Percentiles rank a stretch among this genome's conserved stretches.
Evolutionary conservation across 176 grass and related monocot species (phyloP).

Genomic region (Hordeum marinum): DNA sequence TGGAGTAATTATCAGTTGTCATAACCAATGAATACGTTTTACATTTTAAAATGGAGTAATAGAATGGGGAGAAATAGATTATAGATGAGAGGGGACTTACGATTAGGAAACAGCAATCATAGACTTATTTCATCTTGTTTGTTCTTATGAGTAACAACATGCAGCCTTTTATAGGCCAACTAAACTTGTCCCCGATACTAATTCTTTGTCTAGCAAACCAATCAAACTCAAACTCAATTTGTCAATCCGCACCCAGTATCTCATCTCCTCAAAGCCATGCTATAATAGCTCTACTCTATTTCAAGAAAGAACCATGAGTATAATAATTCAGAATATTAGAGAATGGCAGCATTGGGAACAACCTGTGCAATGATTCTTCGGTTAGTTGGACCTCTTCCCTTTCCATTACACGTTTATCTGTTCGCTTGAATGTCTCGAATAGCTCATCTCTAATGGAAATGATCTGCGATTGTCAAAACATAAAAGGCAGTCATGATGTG

Average conservation of each 20-base stretch:
- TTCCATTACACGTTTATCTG: constrained; percentile 89
- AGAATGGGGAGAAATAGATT: not conserved
- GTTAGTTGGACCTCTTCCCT: constrained; percentile 76
- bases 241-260: too few relatives aligned
- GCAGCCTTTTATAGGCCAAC: not conserved
- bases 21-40: too few relatives aligned
- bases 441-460: constrained; percentile 92
- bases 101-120: not conserved
- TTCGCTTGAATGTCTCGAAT: constrained; percentile 91
- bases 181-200: not conserved
- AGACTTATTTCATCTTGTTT: not conserved
- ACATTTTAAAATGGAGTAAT: not conserved
- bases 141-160: not conserved
- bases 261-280: too few relatives aligned
- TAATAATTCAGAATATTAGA: constrained; percentile 9
- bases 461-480: constrained; percentile 50
- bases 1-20: too few relatives aligned
- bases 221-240: not conserved
- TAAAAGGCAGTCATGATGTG: constrained; percentile 14
- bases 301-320: not conserved
- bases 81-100: not conserved
- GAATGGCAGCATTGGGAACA: not conserved
- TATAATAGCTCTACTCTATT: not conserved
- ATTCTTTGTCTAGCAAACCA: not conserved
- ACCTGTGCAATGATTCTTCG: constrained; percentile 83